phyloP scores from a whole-genome alignment of 1,284 basidiomycete genomes.

The Puccinia triticina region DNA sequence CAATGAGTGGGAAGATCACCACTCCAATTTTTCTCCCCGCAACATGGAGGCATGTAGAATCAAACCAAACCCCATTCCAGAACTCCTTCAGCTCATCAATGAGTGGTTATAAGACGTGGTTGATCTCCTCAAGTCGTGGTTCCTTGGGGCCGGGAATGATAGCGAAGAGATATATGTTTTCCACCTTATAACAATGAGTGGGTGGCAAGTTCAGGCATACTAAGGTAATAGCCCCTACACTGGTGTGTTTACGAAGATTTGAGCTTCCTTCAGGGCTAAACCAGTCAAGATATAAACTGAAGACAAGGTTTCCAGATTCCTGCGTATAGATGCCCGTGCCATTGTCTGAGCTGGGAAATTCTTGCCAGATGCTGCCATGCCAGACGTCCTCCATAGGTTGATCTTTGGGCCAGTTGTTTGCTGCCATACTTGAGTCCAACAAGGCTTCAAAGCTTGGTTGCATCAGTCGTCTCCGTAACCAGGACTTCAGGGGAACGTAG shows the following conservation, averaged over 20 bases:
- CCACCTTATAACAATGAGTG: not conserved
- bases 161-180: no score
- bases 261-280: no score
- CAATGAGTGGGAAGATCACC: no score
- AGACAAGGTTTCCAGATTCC: no score
- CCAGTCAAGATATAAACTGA: no score
- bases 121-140: constrained; percentile 8
- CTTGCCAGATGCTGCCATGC: not conserved
- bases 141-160: constrained; percentile 30
- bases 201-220: constrained; percentile 30
- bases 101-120: constrained; percentile 14
- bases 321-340: no score
- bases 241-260: not conserved
- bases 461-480: no score
- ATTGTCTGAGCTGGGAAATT: not conserved
- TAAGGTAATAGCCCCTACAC: not conserved
- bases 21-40: not conserved
- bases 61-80: constrained; percentile 12
- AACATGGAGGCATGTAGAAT: not conserved
- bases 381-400: not conserved
- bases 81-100: no score
- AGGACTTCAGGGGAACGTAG: no score
- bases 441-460: no score
- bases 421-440: no score
- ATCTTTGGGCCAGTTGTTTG: not conserved